A percentile compares a stretch with the other conserved stretches of the same genome.
phyloP scores from a whole-genome alignment of 2,329 filamentous ascomycete genomes.

The Cladobotryum protrusum region DNA sequence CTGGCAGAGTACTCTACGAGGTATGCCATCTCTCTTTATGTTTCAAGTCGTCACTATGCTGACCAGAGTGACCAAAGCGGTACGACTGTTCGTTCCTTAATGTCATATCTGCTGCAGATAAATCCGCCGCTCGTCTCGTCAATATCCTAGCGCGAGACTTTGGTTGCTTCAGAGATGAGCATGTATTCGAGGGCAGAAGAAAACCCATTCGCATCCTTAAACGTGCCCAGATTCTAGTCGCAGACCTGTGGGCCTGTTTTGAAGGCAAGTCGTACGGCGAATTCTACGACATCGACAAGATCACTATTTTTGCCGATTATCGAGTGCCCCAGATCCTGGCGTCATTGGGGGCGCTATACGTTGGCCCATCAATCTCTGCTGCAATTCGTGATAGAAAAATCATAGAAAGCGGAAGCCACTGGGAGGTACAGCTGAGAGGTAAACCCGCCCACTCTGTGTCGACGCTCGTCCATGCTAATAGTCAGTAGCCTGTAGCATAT shows the following conservation, averaged over 20 bases:
- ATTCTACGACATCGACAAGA: conserved; percentile 86
- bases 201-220: conserved; percentile 77
- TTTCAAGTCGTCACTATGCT: neutral
- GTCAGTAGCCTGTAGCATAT: conserved; percentile 74
- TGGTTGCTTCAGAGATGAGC: conserved; percentile 77
- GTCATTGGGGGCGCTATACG: conserved; percentile 73
- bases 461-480: neutral
- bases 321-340: conserved; percentile 91
- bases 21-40: conserved; percentile 38
- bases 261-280: conserved; percentile 70
- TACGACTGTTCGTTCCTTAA: conserved; percentile 70
- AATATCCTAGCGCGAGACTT: conserved; percentile 81
- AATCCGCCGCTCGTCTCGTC: conserved; percentile 77
- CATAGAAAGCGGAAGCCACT: conserved; percentile 65
- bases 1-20: conserved; percentile 71
- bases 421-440: conserved; percentile 86
- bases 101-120: conserved; percentile 65
- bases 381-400: conserved; percentile 59
- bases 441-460: conserved; percentile 6
- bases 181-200: conserved; percentile 63
- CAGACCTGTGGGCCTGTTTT: conserved; percentile 95
- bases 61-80: conserved; percentile 41
- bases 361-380: conserved; percentile 71
- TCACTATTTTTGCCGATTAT: conserved; percentile 99
- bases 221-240: conserved; percentile 90